Conservation (phyloP, 228 moss, liverwort and hornwort genomes). For the Sphagnum magellanicum region DNA sequence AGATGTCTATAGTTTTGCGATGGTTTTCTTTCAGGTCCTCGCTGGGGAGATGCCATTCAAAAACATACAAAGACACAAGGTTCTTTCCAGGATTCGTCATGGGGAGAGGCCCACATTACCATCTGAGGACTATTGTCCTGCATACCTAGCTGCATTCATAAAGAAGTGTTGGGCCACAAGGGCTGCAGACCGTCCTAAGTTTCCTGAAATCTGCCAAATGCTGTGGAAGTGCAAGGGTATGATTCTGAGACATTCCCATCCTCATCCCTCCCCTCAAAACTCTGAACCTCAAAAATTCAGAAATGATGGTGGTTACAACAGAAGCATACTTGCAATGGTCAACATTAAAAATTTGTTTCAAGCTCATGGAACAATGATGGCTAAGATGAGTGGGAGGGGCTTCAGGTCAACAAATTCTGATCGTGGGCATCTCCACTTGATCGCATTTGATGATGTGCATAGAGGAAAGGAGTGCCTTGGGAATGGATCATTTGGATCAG, state of each 20-base stretch:
- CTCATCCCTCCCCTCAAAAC: not conserved
- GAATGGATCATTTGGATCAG: no score
- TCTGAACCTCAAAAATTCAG: no score
- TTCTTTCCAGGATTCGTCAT: conserved; percentile 22
- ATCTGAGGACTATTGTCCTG: conserved; percentile 16
- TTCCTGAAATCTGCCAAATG: conserved; percentile 38
- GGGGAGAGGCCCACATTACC: conserved; percentile 31
- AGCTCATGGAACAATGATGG: no score
- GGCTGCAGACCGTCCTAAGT: conserved; percentile 27
- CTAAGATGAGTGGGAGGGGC: no score
- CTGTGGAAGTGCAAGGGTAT: conserved; percentile 33
- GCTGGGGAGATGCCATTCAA: conserved; percentile 28
- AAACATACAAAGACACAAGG: conserved; percentile 12
- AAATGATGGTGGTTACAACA: no score
- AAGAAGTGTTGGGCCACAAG: conserved; percentile 33
- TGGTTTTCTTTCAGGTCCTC: conserved; percentile 39
- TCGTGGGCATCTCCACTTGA: no score
- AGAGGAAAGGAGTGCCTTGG: no score
- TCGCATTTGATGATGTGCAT: no score
- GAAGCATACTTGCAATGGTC: no score
- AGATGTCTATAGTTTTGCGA: conserved; percentile 53
- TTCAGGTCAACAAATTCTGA: no score
- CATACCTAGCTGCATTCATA: conserved; percentile 23
- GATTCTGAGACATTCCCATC: conserved; percentile 32
- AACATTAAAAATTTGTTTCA: no score